Evolutionary conservation across 192 early-diverging fungal genomes (phyloP), one percentile per base, ranked within the genome.

Genomic region (Allomyces arbusculus): DNA sequence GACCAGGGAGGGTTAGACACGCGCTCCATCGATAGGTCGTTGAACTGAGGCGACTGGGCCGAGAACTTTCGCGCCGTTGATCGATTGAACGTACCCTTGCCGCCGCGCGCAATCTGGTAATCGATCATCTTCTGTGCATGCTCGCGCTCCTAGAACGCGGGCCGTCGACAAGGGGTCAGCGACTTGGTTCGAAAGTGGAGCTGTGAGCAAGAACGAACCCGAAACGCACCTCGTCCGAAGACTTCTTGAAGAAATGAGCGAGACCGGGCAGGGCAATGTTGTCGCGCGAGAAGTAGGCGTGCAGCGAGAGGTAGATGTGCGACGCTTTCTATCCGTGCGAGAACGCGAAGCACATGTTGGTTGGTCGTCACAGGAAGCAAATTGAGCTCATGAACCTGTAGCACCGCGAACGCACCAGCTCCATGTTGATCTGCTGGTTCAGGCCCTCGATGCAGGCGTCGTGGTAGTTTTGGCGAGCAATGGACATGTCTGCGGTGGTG

Each of bases 381-480:
- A 0, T 28, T 7, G 33, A 40, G 33, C 2, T 40, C 33, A 8
- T 40, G 33, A 8, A 40, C 0, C 0, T 40, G 33, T 3, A 40
- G 33, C 33, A 40, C 33, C 7, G 33, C 33, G 7, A 40, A 40
- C 33, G 33, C 8, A 40, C 33, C 2, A 82, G 74, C 66, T 82
- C 81, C 66, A 76, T 80, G 69, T 76, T 79, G 62, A 82, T 77
- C 72, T 82, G 75, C 65, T 75, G 71, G 72, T 82, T 82, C 65
- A 82, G 74, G 26, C 76, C 77, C 33, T 80, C 80, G 65, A 79
- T 78, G 24, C 71, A 71, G 62, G 74, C 64, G 23, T 71, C 75
- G 33, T 77, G 61, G 67, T 77, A 82, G 69, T 82, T 82, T 66
- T 82, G 80, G 63, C 80, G 79, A 68, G 77, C 77, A 62, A 80